Evolutionary conservation across 2,329 filamentous ascomycete genomes (phyloP).

Genomic region (Neonectria punicea): DNA sequence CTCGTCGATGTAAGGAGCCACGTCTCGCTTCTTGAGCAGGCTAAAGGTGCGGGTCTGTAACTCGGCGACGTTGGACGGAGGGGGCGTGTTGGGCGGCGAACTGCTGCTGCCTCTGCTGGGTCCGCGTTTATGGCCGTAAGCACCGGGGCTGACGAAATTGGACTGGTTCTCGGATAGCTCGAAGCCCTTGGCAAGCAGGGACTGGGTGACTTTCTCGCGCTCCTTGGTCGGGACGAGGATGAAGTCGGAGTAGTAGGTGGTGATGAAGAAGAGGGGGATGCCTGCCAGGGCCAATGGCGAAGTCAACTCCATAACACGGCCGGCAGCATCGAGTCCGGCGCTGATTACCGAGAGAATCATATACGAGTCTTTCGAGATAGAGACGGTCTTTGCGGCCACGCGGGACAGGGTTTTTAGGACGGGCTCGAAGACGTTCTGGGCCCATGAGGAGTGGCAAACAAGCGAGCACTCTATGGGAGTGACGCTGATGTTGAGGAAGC

Average conservation of each 20-base stretch:
- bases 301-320: conserved; percentile 90
- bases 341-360: conserved; percentile 90
- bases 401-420: conserved; percentile 71
- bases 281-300: conserved; percentile 90
- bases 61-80: conserved; percentile 80
- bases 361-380: conserved; percentile 85
- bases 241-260: conserved; percentile 97
- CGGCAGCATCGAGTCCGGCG: conserved; percentile 89
- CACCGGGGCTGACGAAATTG: conserved; percentile 69
- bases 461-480: conserved; percentile 94
- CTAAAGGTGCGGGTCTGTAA: conserved; percentile 85
- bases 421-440: conserved; percentile 79
- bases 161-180: conserved; percentile 80
- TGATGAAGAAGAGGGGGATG: conserved; percentile 98
- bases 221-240: conserved; percentile 87
- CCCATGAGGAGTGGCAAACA: conserved; percentile 83
- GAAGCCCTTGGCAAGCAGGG: conserved; percentile 83
- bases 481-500: conserved; percentile 92
- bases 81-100: conserved; percentile 73
- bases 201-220: conserved; percentile 77
- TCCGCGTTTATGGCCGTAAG: conserved; percentile 47
- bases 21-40: conserved; percentile 80
- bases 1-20: conserved; percentile 76
- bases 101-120: conserved; percentile 54
- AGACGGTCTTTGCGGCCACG: conserved; percentile 64